Percentiles rank a stretch among this genome's conserved stretches.
Evolutionary conservation across 1,284 basidiomycete genomes (phyloP).

Genomic region (Sanghuangporus sanghuang): DNA sequence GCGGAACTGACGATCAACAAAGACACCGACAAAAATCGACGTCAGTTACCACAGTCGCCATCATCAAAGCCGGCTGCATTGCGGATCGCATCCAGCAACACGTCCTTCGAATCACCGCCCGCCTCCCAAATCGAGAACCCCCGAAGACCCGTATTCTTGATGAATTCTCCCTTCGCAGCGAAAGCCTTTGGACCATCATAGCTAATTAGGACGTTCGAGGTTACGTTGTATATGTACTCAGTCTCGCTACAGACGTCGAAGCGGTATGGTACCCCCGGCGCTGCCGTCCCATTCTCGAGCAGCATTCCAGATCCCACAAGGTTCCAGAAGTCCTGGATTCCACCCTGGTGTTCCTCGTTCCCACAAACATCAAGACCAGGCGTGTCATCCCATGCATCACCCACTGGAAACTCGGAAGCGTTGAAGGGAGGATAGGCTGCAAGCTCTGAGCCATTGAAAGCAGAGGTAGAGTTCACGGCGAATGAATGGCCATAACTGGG

Average conservation of each 20-base stretch:
- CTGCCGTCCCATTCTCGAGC: conserved; percentile 43
- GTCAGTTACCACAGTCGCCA: background rate
- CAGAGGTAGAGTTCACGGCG: conserved; percentile 36
- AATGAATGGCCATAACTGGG: conserved; percentile 72
- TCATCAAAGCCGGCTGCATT: conserved; percentile 31
- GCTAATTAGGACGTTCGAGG: conserved; percentile 48
- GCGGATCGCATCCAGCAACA: conserved; percentile 51
- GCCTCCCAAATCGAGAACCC: conserved; percentile 66
- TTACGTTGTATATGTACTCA: conserved; percentile 58
- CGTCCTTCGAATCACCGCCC: conserved; percentile 53
- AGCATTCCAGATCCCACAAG: conserved; percentile 52
- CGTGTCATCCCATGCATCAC: conserved; percentile 51
- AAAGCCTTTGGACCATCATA: conserved; percentile 59
- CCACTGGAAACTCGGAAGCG: conserved; percentile 36
- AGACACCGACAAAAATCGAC: background rate
- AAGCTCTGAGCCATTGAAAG: conserved; percentile 34
- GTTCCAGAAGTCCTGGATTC: conserved; percentile 53
- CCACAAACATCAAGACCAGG: conserved; percentile 54
- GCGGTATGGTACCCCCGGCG: conserved; percentile 41
- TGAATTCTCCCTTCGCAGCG: conserved; percentile 54
- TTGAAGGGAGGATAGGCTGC: conserved; percentile 48
- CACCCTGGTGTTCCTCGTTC: conserved; percentile 35
- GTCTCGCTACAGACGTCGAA: conserved; percentile 67
- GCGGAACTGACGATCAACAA: background rate
- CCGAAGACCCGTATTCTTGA: conserved; percentile 43